These are phyloP conservation scores for Trametes sanguinea DNA, from an alignment of 768 basidiomycete genomes.

Conservation along the genomic window DNA sequence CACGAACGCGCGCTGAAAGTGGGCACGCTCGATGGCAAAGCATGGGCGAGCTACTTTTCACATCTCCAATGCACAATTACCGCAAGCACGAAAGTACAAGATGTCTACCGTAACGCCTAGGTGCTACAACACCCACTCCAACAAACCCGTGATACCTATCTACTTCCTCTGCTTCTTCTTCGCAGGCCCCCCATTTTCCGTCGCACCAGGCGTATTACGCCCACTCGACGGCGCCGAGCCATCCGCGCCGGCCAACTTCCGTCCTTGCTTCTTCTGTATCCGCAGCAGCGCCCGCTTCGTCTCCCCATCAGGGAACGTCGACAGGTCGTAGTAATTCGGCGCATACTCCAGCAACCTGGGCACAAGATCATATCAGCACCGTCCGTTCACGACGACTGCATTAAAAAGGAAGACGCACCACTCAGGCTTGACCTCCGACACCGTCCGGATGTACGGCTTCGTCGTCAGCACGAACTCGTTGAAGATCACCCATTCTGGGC, in stretches of 20 bases:
- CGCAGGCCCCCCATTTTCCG: background rate
- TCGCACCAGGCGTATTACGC: background rate
- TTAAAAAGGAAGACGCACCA: conserved; percentile 55
- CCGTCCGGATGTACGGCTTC: conserved; percentile 85
- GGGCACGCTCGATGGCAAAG: no score
- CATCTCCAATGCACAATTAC: no score
- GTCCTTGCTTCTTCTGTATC: conserved; percentile 24
- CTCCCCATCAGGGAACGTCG: conserved; percentile 26
- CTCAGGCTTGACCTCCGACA: conserved; percentile 82
- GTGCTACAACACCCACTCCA: no score
- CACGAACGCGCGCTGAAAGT: no score
- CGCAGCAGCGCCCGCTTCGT: conserved; percentile 28
- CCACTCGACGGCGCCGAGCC: conserved; percentile 10
- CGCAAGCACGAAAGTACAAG: no score
- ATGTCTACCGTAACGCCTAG: no score
- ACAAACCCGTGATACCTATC: background rate
- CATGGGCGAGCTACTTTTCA: no score
- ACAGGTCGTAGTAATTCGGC: conserved; percentile 21
- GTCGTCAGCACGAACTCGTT: conserved; percentile 96
- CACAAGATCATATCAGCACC: background rate
- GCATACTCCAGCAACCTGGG: conserved; percentile 60
- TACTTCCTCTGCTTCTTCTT: conserved; percentile 8
- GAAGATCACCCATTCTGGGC: conserved; percentile 91
- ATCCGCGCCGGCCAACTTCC: conserved; percentile 16
- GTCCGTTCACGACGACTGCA: background rate